Base-by-base conservation (phyloP, 345 rosid genomes). In the Barbarea vulgaris region DNA sequence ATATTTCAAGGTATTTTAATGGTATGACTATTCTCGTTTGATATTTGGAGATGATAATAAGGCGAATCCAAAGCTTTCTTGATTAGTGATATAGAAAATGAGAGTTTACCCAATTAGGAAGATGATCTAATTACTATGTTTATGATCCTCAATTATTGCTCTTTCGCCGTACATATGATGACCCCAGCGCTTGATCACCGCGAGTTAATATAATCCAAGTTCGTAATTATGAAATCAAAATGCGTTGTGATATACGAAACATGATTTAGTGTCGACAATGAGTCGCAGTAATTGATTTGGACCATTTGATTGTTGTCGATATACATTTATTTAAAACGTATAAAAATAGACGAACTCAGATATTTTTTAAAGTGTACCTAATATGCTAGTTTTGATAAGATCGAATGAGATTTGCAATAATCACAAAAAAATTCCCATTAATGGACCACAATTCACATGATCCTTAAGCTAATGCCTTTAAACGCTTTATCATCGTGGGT, bases 1-100 rank as follows among this genome's bases (percentile, higher is more conserved):
- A 41, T 36, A n/a, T 58, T 51, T 64, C n/a, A 41, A 19, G 7
- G 56, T 57, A 28, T 77, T 77, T 56, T 64, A 56, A 57, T 65
- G 46, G 31, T 72, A 64, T 47, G 27, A 12, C n/a, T 46, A 3
- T 46, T 64, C 22, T 69, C 9, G 37, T 42, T 63, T 53, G 6
- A 4, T 4, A 39, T n/a, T 11, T 27, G 6, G 9, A 14, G 22
- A 61, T 21, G 17, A 1, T 51, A 6, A 1, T 51, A 6, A 44
- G n/a, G 12, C 3, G 47, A 21, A 56, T 3, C 57, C 30, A 9
- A 25, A 14, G 64, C n/a, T 41, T 74, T 15, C 21, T 53, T 19
- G 9, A 31, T 47, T 15, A 7, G 7, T 18, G 52, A 17, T 9
- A 27, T 7, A 10, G 48, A 47, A 61, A 19, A 50, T 8, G 61